These are phyloP conservation scores for Spencermartinsiella ligniputridi DNA, from an alignment of 1,139 yeast species.

Conservation along the genomic window DNA sequence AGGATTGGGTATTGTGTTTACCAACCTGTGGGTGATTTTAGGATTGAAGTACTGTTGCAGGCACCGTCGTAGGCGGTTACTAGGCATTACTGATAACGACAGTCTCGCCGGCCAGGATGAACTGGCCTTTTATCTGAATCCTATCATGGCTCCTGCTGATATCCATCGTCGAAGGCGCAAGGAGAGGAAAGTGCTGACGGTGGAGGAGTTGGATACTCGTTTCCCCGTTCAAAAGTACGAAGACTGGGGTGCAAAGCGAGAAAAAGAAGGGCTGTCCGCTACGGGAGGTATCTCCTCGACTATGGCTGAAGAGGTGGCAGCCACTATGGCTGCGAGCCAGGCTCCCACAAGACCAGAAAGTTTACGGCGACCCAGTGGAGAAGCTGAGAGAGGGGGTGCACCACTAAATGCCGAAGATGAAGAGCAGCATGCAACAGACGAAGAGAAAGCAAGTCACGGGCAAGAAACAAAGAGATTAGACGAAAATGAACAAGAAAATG, in stretches of 20 bases:
- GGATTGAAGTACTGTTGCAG: constrained; percentile 36
- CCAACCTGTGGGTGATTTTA: constrained; percentile 35
- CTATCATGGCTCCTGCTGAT: constrained; percentile 18
- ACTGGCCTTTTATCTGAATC: constrained; percentile 20
- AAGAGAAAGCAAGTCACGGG: neutral
- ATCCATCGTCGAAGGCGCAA: constrained; percentile 16
- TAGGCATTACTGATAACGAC: constrained; percentile 12
- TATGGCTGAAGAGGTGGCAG: constrained; percentile 13
- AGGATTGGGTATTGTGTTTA: constrained; percentile 37
- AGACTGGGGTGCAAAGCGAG: constrained; percentile 25
- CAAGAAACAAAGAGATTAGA: neutral
- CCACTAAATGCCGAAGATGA: no score
- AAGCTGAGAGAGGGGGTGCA: no score
- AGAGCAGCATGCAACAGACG: neutral
- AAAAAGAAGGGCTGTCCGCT: constrained; percentile 19
- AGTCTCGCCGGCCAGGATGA: constrained; percentile 16
- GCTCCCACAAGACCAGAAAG: no score
- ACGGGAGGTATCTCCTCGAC: constrained; percentile 24
- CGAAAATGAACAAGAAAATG: neutral
- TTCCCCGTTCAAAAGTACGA: constrained; percentile 64
- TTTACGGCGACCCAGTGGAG: no score
- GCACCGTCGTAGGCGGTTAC: constrained; percentile 21
- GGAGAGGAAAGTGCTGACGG: constrained; percentile 39
- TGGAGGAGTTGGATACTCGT: constrained; percentile 56
- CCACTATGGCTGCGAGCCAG: neutral